Base-by-base conservation (phyloP, 116 monocot species). In the Trichopus zeylanicus region DNA sequence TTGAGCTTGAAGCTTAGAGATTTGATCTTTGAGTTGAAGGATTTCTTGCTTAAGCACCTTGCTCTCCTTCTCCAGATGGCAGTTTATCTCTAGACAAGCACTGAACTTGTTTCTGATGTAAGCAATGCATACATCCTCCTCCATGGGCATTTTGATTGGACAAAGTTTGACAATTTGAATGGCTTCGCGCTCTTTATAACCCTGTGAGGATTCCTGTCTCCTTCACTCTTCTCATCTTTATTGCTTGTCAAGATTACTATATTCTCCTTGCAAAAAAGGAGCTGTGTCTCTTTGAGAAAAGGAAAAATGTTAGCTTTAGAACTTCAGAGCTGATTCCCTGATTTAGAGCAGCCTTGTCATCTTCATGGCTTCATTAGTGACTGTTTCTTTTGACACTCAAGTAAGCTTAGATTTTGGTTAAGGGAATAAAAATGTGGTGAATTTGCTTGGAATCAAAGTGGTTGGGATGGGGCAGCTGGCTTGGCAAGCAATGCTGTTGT, bases 21-120 rank as follows among this genome's bases (percentile, higher is more conserved):
- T 55, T 60, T 72, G 75, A 0, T 47, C 26, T 53, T 64, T 66
- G 6, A 82, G 67, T 31, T 31, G 54, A 8, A 62, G 27, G 21
- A 74, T 25, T 63, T 83, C 78, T 60, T 71, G 70, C 26, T 59
- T 75, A 54, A 84, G 49, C 25, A 59, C 52, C 58, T 73, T 49
- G 25, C 80, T 84, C 69, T 84, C 79, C 71, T 57, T 69, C 69
- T 84, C 76, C 31, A 84, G 37, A 46, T 28, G 38, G 7, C 57
- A 26, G 35, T 65, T 75, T 48, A 71, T 75, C 58, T 75, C 75
- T 1, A 72, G 46, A 1, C 67, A 54, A 27, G 37, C 65, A 23
- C 57, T 31, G 6, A 84, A 67, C 65, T 65, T 72, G 67, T 58
- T 65, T 59, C 55, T 52, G 4, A 75, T 58, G 46, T 62, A 30